Base-by-base conservation (phyloP, 202 grass and related monocot genomes). In the Sporobolus alterniflorus region DNA sequence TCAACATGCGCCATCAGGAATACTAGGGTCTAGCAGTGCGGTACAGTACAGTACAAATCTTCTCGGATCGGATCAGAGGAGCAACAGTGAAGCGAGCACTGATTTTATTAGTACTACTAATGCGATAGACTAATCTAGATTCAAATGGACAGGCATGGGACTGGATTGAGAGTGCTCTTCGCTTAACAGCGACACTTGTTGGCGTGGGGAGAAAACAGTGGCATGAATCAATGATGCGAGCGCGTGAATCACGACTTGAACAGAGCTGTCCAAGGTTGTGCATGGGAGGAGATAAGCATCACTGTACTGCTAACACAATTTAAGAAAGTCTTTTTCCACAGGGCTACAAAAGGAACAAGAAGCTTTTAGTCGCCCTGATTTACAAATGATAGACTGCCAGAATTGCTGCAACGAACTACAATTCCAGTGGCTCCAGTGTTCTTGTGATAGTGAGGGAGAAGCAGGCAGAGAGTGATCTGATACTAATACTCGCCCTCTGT, bases 401-500 rank as follows among this genome's bases (percentile, higher is more conserved):
- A 64, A 31, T n/a, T 24, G 59, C 59, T 41, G 76, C 71, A 75
- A 83, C 65, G 75, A 88, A 86, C 79, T 46, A 66, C 65, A 74
- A 26, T 75, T 86, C 22, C 73, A 56, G 80, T 31, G 79, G 70
- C 62, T 76, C 76, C 63, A 56, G 64, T 77, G 68, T 68, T 84
- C 50, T 67, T 62, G 26, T 29, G 61, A 64, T 36, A 13, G 4
- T 57, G 10, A 1, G 15, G 31, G 33, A 14, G 31, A 31, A 33
- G 73, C 40, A 16, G 48, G n/a, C 44, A 48, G 56, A 64, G 46
- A 60, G 68, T 36, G 64, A 50, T 41, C 12, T 51, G 22, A 72
- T 34, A 62, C n/a, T 71, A 83, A 40, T 25, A n/a, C n/a, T n/a
- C n/a, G 49, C 21, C 50, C 73, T 69, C 64, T 40, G 17, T 69